These are phyloP conservation scores for Linum tenue DNA, from an alignment of 345 rosid species.

Conservation along the genomic window DNA sequence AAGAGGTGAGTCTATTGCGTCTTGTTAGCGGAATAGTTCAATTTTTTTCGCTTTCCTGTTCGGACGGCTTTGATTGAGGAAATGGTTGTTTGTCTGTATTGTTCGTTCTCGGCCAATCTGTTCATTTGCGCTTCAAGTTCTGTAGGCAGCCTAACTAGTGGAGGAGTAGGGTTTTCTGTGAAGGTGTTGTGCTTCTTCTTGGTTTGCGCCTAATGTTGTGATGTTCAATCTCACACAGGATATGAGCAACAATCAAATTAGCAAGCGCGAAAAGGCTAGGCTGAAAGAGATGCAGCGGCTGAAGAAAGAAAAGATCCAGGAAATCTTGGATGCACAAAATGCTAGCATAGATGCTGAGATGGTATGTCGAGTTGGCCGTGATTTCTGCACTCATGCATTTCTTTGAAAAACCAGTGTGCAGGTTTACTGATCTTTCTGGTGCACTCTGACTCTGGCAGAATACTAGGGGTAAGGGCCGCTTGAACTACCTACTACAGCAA, in stretches of 20 bases:
- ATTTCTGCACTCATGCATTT: not conserved
- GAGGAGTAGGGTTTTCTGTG: too few relatives aligned
- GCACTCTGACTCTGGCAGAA: slow-evolving; percentile 37
- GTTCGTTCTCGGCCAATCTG: too few relatives aligned
- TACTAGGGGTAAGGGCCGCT: slow-evolving; percentile 74
- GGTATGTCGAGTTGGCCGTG: slow-evolving; percentile 28
- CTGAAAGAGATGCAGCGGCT: slow-evolving; percentile 79
- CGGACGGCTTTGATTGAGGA: too few relatives aligned
- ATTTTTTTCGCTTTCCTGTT: too few relatives aligned
- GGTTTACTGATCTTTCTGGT: slow-evolving; percentile 8
- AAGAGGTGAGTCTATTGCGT: slow-evolving; percentile 31
- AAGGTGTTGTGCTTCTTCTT: too few relatives aligned
- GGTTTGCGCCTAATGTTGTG: too few relatives aligned
- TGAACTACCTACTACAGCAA: slow-evolving; percentile 90
- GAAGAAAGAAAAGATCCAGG: slow-evolving; percentile 92
- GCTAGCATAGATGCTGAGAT: slow-evolving; percentile 93
- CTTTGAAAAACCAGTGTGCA: not conserved
- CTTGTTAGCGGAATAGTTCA: too few relatives aligned
- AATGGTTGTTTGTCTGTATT: too few relatives aligned
- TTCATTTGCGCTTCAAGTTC: too few relatives aligned
- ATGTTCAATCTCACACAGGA: slow-evolving; percentile 29
- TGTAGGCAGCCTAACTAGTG: too few relatives aligned
- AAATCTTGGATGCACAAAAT: slow-evolving; percentile 79
- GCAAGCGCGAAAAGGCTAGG: slow-evolving; percentile 84
- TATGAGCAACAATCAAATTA: slow-evolving; percentile 38